These are phyloP conservation scores for Postia placenta DNA, from an alignment of 768 basidiomycete genomes.

Conservation along the genomic window DNA sequence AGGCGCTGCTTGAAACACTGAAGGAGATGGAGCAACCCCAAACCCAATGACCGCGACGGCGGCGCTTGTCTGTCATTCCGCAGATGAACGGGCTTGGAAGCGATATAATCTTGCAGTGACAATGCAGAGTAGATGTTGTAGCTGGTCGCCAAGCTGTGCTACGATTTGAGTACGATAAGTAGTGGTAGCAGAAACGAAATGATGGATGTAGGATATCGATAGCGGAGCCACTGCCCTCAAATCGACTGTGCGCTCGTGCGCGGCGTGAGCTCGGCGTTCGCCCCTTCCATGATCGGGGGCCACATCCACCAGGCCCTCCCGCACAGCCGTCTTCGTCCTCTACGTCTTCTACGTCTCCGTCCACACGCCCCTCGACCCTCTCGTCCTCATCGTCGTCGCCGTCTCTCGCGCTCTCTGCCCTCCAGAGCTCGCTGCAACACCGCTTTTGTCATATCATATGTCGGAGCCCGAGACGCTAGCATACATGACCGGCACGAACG, in stretches of 20 bases:
- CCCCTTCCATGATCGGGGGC: conserved; percentile 3
- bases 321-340: conserved; percentile 12
- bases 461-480: conserved; percentile 64
- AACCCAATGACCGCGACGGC: no score
- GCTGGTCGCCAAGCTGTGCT: no score
- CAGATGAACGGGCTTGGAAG: no score
- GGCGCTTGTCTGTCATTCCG: no score
- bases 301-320: conserved; percentile 5
- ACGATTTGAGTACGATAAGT: no score
- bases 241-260: not conserved
- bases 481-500: conserved; percentile 74
- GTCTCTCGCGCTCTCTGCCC: not conserved
- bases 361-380: not conserved
- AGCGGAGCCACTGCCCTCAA: not conserved
- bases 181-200: no score
- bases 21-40: conserved; percentile 14
- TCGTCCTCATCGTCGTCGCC: no score
- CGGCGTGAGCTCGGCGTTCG: conserved; percentile 5
- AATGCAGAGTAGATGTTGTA: no score
- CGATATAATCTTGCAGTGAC: no score
- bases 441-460: conserved; percentile 32
- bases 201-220: no score
- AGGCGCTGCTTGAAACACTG: conserved; percentile 46
- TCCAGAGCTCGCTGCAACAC: not conserved
- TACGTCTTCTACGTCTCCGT: conserved; percentile 9